These are phyloP conservation scores for Verticillium isaacii DNA, from an alignment of 2,329 filamentous ascomycete genomes.

Conservation along the genomic window DNA sequence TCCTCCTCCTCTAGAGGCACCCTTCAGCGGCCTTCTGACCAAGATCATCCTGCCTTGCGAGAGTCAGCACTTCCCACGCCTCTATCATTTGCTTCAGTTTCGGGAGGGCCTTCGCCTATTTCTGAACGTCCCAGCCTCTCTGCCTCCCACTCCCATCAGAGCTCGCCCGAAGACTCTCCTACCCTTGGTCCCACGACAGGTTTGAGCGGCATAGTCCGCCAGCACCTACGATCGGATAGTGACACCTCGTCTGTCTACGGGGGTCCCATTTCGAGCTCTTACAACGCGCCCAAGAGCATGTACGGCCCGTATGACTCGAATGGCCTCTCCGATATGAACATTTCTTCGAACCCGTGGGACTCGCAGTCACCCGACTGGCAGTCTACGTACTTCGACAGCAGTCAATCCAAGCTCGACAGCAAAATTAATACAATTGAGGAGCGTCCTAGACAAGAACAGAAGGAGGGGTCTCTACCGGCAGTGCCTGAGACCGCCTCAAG, in stretches of 20 bases:
- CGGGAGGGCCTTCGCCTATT: conserved; percentile 22
- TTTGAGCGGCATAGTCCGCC: conserved; percentile 75
- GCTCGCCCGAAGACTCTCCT: conserved; percentile 61
- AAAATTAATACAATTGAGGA: neutral
- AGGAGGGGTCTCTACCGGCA: neutral
- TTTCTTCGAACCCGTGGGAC: conserved; percentile 41
- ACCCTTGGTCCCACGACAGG: conserved; percentile 68
- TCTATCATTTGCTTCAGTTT: conserved; percentile 25
- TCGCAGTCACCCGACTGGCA: conserved; percentile 13
- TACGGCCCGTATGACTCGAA: conserved; percentile 23
- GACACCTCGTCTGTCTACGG: conserved; percentile 76
- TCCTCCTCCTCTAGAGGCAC: conserved; percentile 29
- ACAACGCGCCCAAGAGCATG: conserved; percentile 26
- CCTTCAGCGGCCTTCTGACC: conserved; percentile 44
- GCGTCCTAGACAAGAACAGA: neutral
- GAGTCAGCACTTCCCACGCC: conserved; percentile 39
- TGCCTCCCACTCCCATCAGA: conserved; percentile 11
- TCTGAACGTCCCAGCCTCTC: conserved; percentile 16
- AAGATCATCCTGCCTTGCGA: conserved; percentile 51
- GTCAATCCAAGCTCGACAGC: conserved; percentile 2
- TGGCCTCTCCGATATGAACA: conserved; percentile 23
- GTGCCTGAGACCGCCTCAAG: neutral
- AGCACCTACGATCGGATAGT: conserved; percentile 80
- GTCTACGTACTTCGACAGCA: conserved; percentile 6
- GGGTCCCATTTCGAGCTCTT: conserved; percentile 32